phyloP scores from a whole-genome alignment of 192 early-diverging fungal species.

The Podila minutissima region DNA sequence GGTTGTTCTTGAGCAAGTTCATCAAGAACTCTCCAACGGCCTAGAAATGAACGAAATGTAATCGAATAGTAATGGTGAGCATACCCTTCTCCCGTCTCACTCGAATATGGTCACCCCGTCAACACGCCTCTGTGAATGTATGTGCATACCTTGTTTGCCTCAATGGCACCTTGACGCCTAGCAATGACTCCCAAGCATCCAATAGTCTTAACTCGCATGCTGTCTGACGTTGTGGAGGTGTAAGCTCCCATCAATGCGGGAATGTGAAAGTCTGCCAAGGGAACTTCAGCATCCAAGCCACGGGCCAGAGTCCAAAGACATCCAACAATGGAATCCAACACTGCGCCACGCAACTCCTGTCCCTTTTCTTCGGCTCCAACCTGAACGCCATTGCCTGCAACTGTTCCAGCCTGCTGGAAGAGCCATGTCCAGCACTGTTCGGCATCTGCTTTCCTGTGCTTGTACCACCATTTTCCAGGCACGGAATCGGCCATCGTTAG shows the following conservation, averaged over 20 bases:
- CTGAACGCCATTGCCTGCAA: conserved; percentile 60
- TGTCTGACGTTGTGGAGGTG: conserved; percentile 49
- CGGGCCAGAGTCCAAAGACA: conserved; percentile 84
- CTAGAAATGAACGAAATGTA: conserved; percentile 20
- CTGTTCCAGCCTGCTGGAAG: conserved; percentile 62
- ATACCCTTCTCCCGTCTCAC: too few relatives aligned
- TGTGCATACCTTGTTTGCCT: conserved; percentile 69
- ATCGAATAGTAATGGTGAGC: too few relatives aligned
- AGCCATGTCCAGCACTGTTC: conserved; percentile 67
- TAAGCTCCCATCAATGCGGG: conserved; percentile 57
- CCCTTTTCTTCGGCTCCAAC: conserved; percentile 61
- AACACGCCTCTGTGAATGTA: neutral
- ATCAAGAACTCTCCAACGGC: conserved; percentile 76
- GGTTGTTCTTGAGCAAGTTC: conserved; percentile 49
- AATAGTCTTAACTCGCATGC: conserved; percentile 73
- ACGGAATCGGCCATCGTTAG: conserved; percentile 74
- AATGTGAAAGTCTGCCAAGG: conserved; percentile 53
- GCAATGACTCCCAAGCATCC: conserved; percentile 82
- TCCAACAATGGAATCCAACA: conserved; percentile 74
- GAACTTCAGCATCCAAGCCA: conserved; percentile 67
- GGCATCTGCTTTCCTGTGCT: conserved; percentile 53
- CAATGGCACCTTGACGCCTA: conserved; percentile 70
- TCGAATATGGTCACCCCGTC: too few relatives aligned
- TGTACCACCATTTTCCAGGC: conserved; percentile 73
- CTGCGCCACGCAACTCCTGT: conserved; percentile 59